phyloP scores from a whole-genome alignment of 2,329 filamentous ascomycete species.

The Ophiostoma sp. region DNA sequence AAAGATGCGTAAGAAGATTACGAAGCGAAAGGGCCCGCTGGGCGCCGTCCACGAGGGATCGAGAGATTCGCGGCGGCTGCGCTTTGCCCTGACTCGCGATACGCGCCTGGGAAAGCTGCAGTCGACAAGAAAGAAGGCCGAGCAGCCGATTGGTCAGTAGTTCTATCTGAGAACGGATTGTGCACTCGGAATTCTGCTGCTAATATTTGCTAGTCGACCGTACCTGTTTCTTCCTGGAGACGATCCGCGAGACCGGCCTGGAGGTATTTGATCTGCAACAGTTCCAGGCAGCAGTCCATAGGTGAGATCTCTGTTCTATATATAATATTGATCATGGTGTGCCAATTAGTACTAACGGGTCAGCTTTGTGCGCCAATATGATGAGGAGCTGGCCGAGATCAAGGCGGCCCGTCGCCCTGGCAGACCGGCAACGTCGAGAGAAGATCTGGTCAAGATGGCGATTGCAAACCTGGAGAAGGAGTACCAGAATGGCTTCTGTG shows the following conservation, averaged over 20 bases:
- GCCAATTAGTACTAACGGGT: too few relatives aligned
- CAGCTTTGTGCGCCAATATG: slow-evolving; percentile 61
- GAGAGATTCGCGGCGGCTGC: slow-evolving; percentile 74
- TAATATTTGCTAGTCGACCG: slow-evolving; percentile 23
- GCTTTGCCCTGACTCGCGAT: slow-evolving; percentile 73
- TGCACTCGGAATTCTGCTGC: too few relatives aligned
- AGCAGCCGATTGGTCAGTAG: slow-evolving; percentile 49
- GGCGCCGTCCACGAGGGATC: slow-evolving; percentile 81
- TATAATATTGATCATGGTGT: too few relatives aligned
- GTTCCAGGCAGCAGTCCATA: slow-evolving; percentile 55
- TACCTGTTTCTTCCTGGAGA: slow-evolving; percentile 45
- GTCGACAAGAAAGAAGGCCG: slow-evolving; percentile 63
- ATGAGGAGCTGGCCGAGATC: slow-evolving; percentile 61
- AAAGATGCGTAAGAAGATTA: slow-evolving; percentile 84
- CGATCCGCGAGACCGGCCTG: slow-evolving; percentile 47
- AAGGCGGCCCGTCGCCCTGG: slow-evolving; percentile 70
- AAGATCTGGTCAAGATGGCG: slow-evolving; percentile 70
- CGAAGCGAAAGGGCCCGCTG: slow-evolving; percentile 70
- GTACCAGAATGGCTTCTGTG: slow-evolving; percentile 75
- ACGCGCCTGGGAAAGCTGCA: slow-evolving; percentile 72
- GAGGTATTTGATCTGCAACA: slow-evolving; percentile 49
- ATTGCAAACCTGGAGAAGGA: slow-evolving; percentile 70
- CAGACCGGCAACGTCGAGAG: slow-evolving; percentile 68
- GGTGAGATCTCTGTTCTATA: too few relatives aligned
- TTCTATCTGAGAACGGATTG: not conserved